Evolutionary conservation across 2,329 filamentous ascomycete genomes (phyloP).

Genomic region (Talaromyces albobiverticillius): DNA sequence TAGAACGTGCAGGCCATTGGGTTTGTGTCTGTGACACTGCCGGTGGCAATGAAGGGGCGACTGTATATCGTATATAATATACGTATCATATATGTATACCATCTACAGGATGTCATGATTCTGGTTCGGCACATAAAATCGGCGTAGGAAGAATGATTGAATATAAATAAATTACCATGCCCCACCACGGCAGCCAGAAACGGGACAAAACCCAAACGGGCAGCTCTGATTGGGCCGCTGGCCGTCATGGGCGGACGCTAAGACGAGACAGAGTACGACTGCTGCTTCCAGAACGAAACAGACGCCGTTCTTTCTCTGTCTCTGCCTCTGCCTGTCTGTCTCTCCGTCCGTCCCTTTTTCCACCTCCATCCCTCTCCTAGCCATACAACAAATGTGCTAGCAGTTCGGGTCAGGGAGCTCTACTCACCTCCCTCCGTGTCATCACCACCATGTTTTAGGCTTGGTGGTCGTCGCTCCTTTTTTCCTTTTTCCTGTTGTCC

Average conservation of each 20-base stretch:
- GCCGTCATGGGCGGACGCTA: neutral
- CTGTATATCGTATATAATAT: too few species aligned
- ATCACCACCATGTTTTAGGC: constrained; percentile 1
- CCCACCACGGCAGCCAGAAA: neutral
- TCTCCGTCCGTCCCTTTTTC: neutral
- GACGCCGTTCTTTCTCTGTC: neutral
- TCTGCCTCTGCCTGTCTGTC: neutral
- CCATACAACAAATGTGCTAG: neutral
- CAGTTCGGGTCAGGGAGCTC: constrained; percentile 1
- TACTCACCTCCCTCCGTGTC: neutral
- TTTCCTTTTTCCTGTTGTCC: neutral
- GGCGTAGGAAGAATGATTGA: too few species aligned
- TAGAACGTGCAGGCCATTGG: too few species aligned
- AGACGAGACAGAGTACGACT: neutral
- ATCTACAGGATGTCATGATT: too few species aligned
- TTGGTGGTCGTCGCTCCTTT: constrained; percentile 7
- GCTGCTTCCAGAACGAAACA: neutral
- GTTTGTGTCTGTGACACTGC: too few species aligned
- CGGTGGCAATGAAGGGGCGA: too few species aligned
- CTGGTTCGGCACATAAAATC: too few species aligned
- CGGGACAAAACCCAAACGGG: neutral
- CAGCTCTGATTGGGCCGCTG: neutral
- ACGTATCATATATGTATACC: too few species aligned
- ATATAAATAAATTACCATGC: neutral
- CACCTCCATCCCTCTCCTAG: neutral